Base-by-base conservation (phyloP, 2,329 filamentous ascomycete genomes). In the Claviceps capensis region DNA sequence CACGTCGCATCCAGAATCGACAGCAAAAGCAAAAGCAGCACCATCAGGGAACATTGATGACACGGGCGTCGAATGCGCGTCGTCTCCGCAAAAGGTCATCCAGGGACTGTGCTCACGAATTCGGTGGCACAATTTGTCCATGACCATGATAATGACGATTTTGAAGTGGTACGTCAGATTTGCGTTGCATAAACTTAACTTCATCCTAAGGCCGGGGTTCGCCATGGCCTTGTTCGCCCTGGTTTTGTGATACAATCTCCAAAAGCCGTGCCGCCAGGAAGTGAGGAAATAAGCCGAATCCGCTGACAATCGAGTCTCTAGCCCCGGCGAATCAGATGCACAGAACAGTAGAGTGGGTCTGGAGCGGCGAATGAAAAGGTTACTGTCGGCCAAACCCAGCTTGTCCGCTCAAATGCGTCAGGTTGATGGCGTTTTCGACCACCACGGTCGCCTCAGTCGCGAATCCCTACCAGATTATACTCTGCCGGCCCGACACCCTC, bases 111-210 rank as follows among this genome's bases (percentile, higher is more conserved):
- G 62, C 47, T 60, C 63, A 2, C 59, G 67, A 5, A 61, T 69
- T 8, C 61, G 63, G 34, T 69, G 65, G 64, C 66, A 68, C 57
- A 67, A 65, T 47, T 57, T 69, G 19, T 67, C 66, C n/a, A 66
- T 68, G 57, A 65, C 64, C 16, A 65, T 68, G 61, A 67, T 69
- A 61, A 67, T 65, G 60, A 69, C 66, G 4, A 65, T 69, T 43
- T 57, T 69, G 19, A 67, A 69, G 57, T 69, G 67, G 66, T 68
- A 58, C 58, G 62, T 56, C 34, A 36, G 17, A 34, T 30, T 30
- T 47, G 26, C 22, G 47, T 30, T 51, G 42, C 19, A 11, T 30
- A 16, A 37, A 9, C 26, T 23, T 43, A n/a, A n/a, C n/a, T n/a
- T n/a, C 37, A 44, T 50, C 26, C 4, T 9, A 3, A 30, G 26